These are phyloP conservation scores for Kregervanrija delftensis DNA, from an alignment of 805 yeast genomes.

Conservation along the genomic window DNA sequence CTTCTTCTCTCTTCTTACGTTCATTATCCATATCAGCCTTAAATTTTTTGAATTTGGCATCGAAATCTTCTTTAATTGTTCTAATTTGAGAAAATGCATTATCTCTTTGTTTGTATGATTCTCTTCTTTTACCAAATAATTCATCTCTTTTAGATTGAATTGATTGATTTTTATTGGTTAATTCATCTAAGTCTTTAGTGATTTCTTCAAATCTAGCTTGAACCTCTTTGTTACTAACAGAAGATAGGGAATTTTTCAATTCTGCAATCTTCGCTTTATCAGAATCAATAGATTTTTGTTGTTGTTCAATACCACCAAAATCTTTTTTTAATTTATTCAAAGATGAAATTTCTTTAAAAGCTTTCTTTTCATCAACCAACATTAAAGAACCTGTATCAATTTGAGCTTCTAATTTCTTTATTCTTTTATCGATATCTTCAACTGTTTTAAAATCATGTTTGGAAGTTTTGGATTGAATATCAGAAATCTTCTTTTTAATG, in stretches of 20 bases:
- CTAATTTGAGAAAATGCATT: slow-evolving; percentile 60
- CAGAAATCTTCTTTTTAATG: slow-evolving; percentile 68
- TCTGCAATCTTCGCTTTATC: slow-evolving; percentile 72
- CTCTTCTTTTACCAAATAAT: slow-evolving; percentile 59
- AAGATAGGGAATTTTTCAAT: slow-evolving; percentile 58
- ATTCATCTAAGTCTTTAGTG: slow-evolving; percentile 62
- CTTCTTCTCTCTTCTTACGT: slow-evolving; percentile 59
- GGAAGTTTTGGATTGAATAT: slow-evolving; percentile 64
- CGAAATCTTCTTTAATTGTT: slow-evolving; percentile 65
- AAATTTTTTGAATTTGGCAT: slow-evolving; percentile 67
- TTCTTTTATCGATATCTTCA: slow-evolving; percentile 63
- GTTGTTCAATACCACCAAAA: slow-evolving; percentile 63
- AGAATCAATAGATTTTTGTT: slow-evolving; percentile 71
- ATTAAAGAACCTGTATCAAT: slow-evolving; percentile 75
- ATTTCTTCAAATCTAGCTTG: slow-evolving; percentile 61
- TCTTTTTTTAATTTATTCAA: slow-evolving; percentile 78
- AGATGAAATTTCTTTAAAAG: slow-evolving; percentile 76
- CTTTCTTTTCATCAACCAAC: slow-evolving; percentile 84
- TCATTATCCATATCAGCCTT: slow-evolving; percentile 63
- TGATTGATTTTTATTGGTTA: slow-evolving; percentile 53
- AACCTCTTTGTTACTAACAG: slow-evolving; percentile 55
- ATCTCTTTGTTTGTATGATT: slow-evolving; percentile 61
- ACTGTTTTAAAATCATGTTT: slow-evolving; percentile 62
- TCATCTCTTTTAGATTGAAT: slow-evolving; percentile 60
- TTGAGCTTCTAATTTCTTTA: slow-evolving; percentile 58